Percentiles rank a stretch among this genome's conserved stretches.
Evolutionary conservation across 2,329 filamentous ascomycete species (phyloP).

Genomic region (Aspergillus candidus): DNA sequence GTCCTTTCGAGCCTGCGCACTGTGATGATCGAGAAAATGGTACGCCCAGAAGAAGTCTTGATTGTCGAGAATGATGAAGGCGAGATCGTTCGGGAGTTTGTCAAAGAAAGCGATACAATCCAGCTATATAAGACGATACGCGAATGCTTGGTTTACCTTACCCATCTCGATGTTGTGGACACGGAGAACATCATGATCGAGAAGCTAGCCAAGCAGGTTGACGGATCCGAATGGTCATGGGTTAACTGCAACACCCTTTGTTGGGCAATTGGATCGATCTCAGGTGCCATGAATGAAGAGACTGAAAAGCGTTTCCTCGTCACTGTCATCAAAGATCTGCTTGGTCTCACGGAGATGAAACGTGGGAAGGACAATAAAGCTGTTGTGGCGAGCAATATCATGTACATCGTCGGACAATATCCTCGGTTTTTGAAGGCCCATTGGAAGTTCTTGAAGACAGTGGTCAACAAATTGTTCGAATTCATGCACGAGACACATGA

Average conservation of each 20-base stretch:
- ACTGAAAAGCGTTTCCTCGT: conserved; percentile 98
- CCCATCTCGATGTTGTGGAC: conserved; percentile 93
- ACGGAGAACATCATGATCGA: conserved; percentile 99
- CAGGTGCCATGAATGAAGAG: conserved; percentile 97
- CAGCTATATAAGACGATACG: conserved; percentile 98
- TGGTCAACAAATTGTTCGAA: conserved; percentile 98
- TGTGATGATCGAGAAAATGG: conserved; percentile 99
- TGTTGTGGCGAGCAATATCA: conserved; percentile 97
- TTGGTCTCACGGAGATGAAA: conserved; percentile 98
- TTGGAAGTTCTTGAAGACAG: conserved; percentile 99
- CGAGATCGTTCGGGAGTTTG: conserved; percentile 97
- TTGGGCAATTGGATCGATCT: conserved; percentile 99
- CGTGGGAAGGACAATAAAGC: conserved; percentile 99
- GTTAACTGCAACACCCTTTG: conserved; percentile 99
- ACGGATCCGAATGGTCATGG: conserved; percentile 97
- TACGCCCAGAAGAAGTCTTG: conserved; percentile 91
- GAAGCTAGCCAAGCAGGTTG: conserved; percentile 90
- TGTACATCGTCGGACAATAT: conserved; percentile 99
- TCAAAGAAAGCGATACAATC: conserved; percentile 98
- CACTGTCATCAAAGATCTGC: conserved; percentile 95
- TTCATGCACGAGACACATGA: conserved; percentile 99
- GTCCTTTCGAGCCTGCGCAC: conserved; percentile 88
- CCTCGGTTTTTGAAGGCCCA: conserved; percentile 97
- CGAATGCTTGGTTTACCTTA: conserved; percentile 94
- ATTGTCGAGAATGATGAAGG: conserved; percentile 99